phyloP scores from a whole-genome alignment of 768 basidiomycete species.

The Polyporus arcularius region DNA sequence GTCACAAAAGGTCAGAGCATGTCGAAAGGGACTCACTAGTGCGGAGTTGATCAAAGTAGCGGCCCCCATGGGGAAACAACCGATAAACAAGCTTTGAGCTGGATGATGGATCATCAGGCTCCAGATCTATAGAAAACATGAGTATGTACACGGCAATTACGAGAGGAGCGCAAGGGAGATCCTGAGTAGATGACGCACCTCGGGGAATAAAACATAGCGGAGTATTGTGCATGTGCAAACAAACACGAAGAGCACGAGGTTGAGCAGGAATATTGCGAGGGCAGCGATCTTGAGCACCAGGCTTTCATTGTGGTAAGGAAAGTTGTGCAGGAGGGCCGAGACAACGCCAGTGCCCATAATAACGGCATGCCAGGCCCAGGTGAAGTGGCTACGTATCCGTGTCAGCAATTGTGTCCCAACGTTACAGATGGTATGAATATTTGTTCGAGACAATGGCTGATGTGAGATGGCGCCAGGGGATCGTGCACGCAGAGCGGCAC shows the following conservation, averaged over 20 bases:
- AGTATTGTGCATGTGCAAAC: conserved; percentile 30
- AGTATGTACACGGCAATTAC: not conserved
- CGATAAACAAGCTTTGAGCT: conserved; percentile 47
- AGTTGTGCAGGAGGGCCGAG: conserved; percentile 41
- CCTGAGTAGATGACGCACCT: conserved; percentile 18
- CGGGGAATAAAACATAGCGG: conserved; percentile 36
- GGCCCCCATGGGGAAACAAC: conserved; percentile 46
- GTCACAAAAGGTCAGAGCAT: conserved; percentile 1
- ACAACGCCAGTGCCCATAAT: conserved; percentile 49
- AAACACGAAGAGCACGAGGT: conserved; percentile 41
- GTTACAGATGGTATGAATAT: too few species aligned
- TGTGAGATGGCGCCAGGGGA: too few species aligned
- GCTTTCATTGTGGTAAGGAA: conserved; percentile 43
- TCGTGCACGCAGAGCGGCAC: too few species aligned
- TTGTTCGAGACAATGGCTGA: too few species aligned
- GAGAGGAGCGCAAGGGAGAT: not conserved
- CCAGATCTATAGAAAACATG: conserved; percentile 21
- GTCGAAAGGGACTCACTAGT: conserved; percentile 30
- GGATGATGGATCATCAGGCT: conserved; percentile 38
- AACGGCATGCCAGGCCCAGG: conserved; percentile 49
- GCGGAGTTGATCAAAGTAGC: conserved; percentile 44
- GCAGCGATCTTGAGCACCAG: conserved; percentile 37
- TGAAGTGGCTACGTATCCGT: conserved; percentile 40
- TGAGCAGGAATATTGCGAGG: conserved; percentile 41
- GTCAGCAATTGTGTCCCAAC: not conserved